Percentiles rank a stretch among this genome's conserved stretches.
These are phyloP conservation scores for Rhizopus delemar DNA, from an alignment of 371 early-diverging fungal species.

Conservation along the genomic window DNA sequence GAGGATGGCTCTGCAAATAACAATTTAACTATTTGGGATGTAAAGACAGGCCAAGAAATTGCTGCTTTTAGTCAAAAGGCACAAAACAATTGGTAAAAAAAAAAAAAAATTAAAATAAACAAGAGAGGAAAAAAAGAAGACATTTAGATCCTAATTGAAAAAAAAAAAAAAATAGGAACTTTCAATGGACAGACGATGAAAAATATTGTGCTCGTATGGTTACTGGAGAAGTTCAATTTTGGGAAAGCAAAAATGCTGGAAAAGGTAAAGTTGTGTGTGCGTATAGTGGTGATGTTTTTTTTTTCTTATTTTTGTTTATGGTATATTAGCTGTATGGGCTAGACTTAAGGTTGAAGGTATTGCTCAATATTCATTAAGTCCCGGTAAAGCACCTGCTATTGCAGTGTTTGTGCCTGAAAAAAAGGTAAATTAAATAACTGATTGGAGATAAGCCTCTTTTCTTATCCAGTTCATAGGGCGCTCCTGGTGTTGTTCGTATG, in stretches of 20 bases:
- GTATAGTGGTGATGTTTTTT: not conserved
- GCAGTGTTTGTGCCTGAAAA: conserved; percentile 89
- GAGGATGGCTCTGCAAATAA: conserved; percentile 67
- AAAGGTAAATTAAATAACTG: conserved; percentile 42
- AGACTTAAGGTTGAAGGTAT: conserved; percentile 80
- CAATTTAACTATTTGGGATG: conserved; percentile 82
- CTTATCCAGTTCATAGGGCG: conserved; percentile 43
- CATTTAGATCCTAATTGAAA: not conserved
- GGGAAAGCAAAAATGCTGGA: conserved; percentile 67
- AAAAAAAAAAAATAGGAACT: conserved; percentile 57
- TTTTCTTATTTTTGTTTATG: not conserved
- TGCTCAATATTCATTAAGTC: conserved; percentile 83
- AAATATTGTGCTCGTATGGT: conserved; percentile 83
- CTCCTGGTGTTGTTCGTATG: conserved; percentile 81
- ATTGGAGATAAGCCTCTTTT: too few relatives aligned
- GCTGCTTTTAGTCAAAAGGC: conserved; percentile 81
- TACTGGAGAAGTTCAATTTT: conserved; percentile 87
- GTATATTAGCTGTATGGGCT: conserved; percentile 43
- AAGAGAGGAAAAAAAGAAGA: conserved; percentile 6
- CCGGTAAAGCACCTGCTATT: conserved; percentile 80
- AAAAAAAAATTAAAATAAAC: not conserved
- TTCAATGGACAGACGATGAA: conserved; percentile 95
- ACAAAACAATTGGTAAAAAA: conserved; percentile 64
- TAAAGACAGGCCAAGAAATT: conserved; percentile 67
- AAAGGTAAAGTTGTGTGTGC: conserved; percentile 43